Conservation (phyloP, 208 protist species). For the Borovskyia barvae region DNA sequence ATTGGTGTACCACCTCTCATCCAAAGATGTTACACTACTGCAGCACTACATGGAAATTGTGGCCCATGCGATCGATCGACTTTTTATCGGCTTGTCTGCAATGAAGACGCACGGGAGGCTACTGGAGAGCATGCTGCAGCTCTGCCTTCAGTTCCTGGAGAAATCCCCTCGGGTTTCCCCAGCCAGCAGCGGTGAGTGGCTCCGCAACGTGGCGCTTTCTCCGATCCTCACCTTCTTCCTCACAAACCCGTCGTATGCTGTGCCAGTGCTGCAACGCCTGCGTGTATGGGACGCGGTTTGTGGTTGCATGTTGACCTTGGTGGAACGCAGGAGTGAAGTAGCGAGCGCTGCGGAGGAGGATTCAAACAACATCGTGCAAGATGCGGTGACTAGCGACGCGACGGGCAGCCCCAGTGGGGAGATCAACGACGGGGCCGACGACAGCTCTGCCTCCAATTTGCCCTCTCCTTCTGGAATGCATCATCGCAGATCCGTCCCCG, state of each 20-base stretch:
- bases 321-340: constrained; percentile 10
- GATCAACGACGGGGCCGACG: no score
- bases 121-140: constrained; percentile 9
- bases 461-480: no score
- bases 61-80: constrained; percentile 19
- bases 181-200: constrained; percentile 2
- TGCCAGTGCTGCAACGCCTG: constrained; percentile 22
- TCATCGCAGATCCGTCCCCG: no score
- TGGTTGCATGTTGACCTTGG: constrained; percentile 23
- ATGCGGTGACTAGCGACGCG: neutral
- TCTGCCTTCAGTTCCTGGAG: constrained; percentile 27
- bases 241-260: constrained; percentile 18
- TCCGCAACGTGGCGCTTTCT: constrained; percentile 19
- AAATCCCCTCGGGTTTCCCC: constrained; percentile 5
- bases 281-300: constrained; percentile 27
- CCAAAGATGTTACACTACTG: constrained; percentile 12
- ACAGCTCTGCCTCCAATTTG: no score
- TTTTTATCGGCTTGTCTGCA: constrained; percentile 14
- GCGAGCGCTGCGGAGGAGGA: neutral
- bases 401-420: no score
- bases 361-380: no score
- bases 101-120: constrained; percentile 17
- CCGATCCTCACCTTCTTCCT: constrained; percentile 28
- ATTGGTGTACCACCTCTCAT: neutral
- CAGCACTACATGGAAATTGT: constrained; percentile 21